A percentile compares a stretch with the other conserved stretches of the same genome.
phyloP scores from a whole-genome alignment of 2,329 filamentous ascomycete species.

The Periconia sp. region DNA sequence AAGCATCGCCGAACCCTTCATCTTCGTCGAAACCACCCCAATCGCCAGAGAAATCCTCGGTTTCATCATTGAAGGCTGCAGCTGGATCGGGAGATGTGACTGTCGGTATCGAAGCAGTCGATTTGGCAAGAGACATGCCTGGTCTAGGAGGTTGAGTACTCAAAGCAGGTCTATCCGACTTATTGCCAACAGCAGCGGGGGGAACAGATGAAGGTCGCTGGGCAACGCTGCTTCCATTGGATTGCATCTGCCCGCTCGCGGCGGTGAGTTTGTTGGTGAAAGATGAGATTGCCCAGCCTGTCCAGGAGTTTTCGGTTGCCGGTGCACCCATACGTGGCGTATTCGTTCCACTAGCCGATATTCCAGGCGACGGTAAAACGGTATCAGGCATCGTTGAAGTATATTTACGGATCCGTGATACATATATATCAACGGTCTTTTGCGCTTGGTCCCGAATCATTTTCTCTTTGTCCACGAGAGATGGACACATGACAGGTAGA shows the following conservation, averaged over 20 bases:
- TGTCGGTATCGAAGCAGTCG: slow-evolving; percentile 28
- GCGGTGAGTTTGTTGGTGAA: slow-evolving; percentile 92
- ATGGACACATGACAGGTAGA: slow-evolving; percentile 79
- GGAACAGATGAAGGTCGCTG: slow-evolving; percentile 54
- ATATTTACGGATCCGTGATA: slow-evolving; percentile 80
- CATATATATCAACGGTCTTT: slow-evolving; percentile 84
- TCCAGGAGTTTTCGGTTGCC: slow-evolving; percentile 72
- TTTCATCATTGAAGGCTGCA: slow-evolving; percentile 52
- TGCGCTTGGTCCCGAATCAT: slow-evolving; percentile 86
- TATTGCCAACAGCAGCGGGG: slow-evolving; percentile 47
- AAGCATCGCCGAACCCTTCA: slow-evolving; percentile 28
- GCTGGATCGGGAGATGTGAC: slow-evolving; percentile 48
- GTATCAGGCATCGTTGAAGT: slow-evolving; percentile 78
- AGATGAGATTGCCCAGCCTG: slow-evolving; percentile 97
- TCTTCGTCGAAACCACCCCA: slow-evolving; percentile 73
- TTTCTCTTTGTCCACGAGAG: slow-evolving; percentile 93
- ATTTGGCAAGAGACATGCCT: slow-evolving; percentile 33
- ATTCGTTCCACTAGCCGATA: slow-evolving; percentile 48
- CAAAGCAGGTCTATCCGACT: slow-evolving; percentile 53
- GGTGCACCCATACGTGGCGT: slow-evolving; percentile 79
- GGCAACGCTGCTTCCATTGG: slow-evolving; percentile 46
- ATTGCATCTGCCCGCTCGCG: slow-evolving; percentile 83
- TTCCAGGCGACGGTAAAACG: slow-evolving; percentile 65
- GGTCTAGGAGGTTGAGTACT: slow-evolving; percentile 26
- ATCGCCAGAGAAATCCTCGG: slow-evolving; percentile 66